These are phyloP conservation scores for Diaporthe batatas DNA, from an alignment of 2,329 filamentous ascomycete genomes.

Conservation along the genomic window DNA sequence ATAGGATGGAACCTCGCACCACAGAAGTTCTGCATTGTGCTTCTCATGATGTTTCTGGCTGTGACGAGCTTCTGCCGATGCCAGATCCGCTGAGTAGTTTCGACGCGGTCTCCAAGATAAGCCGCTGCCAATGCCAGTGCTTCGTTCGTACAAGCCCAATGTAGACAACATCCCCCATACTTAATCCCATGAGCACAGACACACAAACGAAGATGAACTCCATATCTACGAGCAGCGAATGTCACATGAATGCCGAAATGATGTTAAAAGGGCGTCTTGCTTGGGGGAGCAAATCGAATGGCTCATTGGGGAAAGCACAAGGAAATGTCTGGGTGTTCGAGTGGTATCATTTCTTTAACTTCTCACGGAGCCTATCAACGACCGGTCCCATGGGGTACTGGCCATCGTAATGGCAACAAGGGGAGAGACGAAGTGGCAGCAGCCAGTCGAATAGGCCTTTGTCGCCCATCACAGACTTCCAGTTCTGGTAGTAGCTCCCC, in stretches of 20 bases:
- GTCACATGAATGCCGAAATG: not conserved
- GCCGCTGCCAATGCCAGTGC: conserved; percentile 36
- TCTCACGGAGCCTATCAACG: conserved; percentile 35
- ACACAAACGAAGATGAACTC: not conserved
- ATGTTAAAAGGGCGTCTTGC: not conserved
- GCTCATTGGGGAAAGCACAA: not conserved
- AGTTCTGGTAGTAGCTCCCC: conserved; percentile 75
- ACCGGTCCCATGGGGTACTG: conserved; percentile 38
- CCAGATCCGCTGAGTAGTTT: conserved; percentile 38
- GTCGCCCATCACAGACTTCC: conserved; percentile 83
- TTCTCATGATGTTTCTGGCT: conserved; percentile 44
- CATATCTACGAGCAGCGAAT: not conserved
- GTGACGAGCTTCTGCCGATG: conserved; percentile 45
- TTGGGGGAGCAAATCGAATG: not conserved
- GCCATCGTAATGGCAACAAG: conserved; percentile 62
- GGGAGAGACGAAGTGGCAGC: conserved; percentile 80
- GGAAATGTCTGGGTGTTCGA: not conserved
- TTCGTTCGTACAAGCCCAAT: conserved; percentile 31
- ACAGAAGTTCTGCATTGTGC: conserved; percentile 45
- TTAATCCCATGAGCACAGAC: not conserved
- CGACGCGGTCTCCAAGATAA: conserved; percentile 32
- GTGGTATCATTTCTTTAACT: conserved; percentile 35
- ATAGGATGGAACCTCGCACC: conserved; percentile 45
- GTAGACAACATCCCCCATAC: not conserved
- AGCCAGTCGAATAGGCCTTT: conserved; percentile 79